Evolutionary conservation across 1,139 yeast genomes (phyloP), one percentile per base, ranked within the genome.

Genomic region (Suhomyces yuchorum): DNA sequence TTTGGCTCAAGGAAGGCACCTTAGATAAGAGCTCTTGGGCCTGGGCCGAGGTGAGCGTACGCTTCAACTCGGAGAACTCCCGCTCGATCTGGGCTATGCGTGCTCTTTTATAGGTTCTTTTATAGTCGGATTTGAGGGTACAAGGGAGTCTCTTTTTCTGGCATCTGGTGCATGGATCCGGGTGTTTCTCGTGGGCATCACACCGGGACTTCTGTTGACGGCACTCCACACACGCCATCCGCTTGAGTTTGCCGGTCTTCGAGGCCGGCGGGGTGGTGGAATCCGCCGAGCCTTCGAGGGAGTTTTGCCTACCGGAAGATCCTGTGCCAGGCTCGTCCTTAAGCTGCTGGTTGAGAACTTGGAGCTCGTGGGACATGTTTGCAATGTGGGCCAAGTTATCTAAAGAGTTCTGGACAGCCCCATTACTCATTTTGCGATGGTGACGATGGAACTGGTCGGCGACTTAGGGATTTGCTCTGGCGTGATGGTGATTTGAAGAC

Each of bases 211-310:
- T 93, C 63, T 93, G 99, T 66, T 93, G 99, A 17, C 99, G 80
- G 63, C 99, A 93, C 62, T 92, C 97, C 2, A 89, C 91, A 71
- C 99, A 93, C 0, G 98, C 98, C 65, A 91, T 84, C 52, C 85
- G 78, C 61, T 84, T 85, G 14, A 63, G 61, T 47, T 60, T 68
- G 4, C 63, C 65, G 3, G 60, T 37, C 50, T 65, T 65, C 28
- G 36, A 23, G 46, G 44, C 30, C n/a, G 49, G 50, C 2, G 53
- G 48, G 3, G 47, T 48, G n/a, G 51, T 42, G 23, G 51, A 35
- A 17, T 41, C 28, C 42, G 33, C 20, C 40, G 46, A 37, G 49
- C 8, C 54, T 39, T 18, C 45, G 22, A 22, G 42, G 34, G 40
- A 40, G 26, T 34, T 42, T 20, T 38, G 41, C 18, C 49, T 51